These are phyloP conservation scores for Brassica nigra DNA, from an alignment of 345 rosid species.

Conservation along the genomic window DNA sequence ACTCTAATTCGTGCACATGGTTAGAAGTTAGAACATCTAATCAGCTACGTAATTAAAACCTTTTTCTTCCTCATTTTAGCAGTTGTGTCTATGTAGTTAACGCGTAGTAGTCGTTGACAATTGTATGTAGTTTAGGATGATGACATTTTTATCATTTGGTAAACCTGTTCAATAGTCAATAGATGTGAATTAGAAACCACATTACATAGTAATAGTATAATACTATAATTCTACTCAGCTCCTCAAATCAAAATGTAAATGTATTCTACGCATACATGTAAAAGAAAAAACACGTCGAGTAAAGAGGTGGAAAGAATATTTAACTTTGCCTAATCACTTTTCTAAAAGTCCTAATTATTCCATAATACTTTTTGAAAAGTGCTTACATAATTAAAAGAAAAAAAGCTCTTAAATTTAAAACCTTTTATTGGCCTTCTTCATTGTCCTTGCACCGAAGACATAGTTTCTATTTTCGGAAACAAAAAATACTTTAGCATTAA, in stretches of 20 bases:
- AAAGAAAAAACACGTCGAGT: not conserved
- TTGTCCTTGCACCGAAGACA: not conserved
- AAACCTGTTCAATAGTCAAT: not conserved
- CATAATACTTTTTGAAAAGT: slow-evolving; percentile 13
- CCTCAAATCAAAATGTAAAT: not conserved
- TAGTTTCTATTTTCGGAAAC: slow-evolving; percentile 11
- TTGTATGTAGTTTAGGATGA: not conserved
- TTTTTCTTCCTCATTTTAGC: not conserved
- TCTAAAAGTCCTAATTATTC: not conserved
- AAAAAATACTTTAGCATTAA: not conserved
- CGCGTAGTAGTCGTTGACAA: not conserved
- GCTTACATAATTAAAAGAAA: not conserved
- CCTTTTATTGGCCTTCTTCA: not conserved
- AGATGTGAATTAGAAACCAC: not conserved
- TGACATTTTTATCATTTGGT: not conserved
- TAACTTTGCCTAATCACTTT: slow-evolving; percentile 13
- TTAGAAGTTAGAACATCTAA: no score
- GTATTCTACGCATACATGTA: not conserved
- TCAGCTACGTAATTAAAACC: not conserved
- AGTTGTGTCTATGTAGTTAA: not conserved
- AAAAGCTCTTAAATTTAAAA: not conserved
- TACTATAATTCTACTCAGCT: not conserved
- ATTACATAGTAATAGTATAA: not conserved
- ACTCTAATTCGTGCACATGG: no score
- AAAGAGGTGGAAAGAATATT: slow-evolving; percentile 6